A percentile compares a stretch with the other conserved stretches of the same genome.
These are phyloP conservation scores for Aureobasidium uvarum DNA, from an alignment of 2,329 filamentous ascomycete genomes.

Conservation along the genomic window DNA sequence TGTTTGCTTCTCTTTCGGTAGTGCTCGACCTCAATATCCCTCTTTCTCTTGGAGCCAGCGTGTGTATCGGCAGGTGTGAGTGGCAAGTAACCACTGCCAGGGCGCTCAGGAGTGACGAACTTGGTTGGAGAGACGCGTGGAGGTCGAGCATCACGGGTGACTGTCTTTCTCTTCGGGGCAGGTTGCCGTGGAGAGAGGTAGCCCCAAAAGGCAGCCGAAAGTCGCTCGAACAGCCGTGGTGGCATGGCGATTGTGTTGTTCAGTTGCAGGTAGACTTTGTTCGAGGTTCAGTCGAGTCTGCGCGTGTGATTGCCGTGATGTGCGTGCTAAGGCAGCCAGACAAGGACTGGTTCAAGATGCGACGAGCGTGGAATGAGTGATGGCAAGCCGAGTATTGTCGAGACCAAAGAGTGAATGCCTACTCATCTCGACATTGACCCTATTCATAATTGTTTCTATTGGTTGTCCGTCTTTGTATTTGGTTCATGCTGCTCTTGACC, in stretches of 20 bases:
- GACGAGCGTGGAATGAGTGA: not conserved
- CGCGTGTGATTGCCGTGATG: not conserved
- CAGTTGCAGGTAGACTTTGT: no score
- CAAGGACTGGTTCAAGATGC: not conserved
- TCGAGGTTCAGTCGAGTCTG: constrained; percentile 1
- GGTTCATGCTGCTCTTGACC: not conserved
- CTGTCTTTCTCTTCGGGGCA: not conserved
- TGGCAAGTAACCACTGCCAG: not conserved
- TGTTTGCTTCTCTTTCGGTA: constrained; percentile 6
- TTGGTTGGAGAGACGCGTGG: not conserved
- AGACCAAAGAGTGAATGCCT: not conserved
- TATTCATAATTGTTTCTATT: constrained; percentile 6
- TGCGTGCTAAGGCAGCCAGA: constrained; percentile 1
- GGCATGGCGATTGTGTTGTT: not conserved
- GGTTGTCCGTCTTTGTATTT: constrained; percentile 5
- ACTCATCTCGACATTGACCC: not conserved
- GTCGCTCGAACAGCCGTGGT: constrained; percentile 30
- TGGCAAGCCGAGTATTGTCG: not conserved
- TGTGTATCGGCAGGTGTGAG: constrained; percentile 9
- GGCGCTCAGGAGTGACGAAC: not conserved
- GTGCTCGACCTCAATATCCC: not conserved
- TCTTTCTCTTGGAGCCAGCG: not conserved
- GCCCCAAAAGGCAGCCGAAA: constrained; percentile 44
- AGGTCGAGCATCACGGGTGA: not conserved
- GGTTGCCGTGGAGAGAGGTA: constrained; percentile 42